These are phyloP conservation scores for Oenanthe sinensis DNA, from an alignment of 129 eudicot genomes.

Conservation along the genomic window DNA sequence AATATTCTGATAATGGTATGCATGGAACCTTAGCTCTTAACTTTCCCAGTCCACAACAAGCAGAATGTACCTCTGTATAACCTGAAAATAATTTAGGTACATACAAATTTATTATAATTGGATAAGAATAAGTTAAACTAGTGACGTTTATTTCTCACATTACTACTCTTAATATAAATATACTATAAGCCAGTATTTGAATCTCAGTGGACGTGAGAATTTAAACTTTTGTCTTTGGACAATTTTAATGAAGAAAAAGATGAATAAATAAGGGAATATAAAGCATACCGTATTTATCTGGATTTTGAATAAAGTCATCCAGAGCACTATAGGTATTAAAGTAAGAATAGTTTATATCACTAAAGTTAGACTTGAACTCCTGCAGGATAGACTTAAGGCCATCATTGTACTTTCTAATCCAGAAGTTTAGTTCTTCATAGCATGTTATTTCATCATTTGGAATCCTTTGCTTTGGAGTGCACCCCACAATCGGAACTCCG, in stretches of 20 bases:
- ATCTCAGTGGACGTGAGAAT: neutral
- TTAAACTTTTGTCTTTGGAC: too few relatives aligned
- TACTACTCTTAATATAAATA: too few relatives aligned
- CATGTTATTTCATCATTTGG: conserved; percentile 5
- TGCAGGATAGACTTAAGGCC: neutral
- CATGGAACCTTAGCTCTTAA: conserved; percentile 58
- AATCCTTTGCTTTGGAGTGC: conserved; percentile 58
- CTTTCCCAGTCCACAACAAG: conserved; percentile 80
- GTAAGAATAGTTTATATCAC: neutral
- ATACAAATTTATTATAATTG: too few relatives aligned
- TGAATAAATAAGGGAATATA: too few relatives aligned
- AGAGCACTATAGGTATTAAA: neutral
- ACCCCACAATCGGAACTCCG: conserved; percentile 61
- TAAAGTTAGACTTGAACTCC: neutral
- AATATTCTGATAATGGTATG: conserved; percentile 44
- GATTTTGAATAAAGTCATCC: neutral
- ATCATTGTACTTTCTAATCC: neutral
- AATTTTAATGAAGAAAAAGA: too few relatives aligned
- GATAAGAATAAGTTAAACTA: too few relatives aligned
- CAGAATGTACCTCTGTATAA: conserved; percentile 50
- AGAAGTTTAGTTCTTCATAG: conserved; percentile 14
- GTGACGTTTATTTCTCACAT: too few relatives aligned
- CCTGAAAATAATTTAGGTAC: conserved; percentile 27
- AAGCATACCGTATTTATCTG: neutral
- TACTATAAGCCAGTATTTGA: neutral